Conservation (phyloP, 2,329 filamentous ascomycete genomes). For the Pseudogymnoascus sp. region DNA sequence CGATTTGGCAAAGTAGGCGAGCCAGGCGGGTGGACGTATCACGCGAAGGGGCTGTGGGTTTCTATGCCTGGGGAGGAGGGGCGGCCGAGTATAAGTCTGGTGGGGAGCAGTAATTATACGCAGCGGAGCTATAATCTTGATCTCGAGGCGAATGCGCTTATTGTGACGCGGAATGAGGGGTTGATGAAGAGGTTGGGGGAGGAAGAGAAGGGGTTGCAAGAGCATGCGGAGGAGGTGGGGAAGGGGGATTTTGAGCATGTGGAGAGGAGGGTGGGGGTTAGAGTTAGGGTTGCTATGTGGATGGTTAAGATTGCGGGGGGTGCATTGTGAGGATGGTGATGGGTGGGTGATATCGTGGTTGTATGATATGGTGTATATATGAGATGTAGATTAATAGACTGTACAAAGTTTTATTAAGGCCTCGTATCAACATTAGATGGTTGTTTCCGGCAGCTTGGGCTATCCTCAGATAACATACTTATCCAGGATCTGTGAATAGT, state of each 20-base stretch:
- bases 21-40: conserved; percentile 89
- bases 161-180: conserved; percentile 69
- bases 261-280: conserved; percentile 76
- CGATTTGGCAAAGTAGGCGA: conserved; percentile 70
- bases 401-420: neutral
- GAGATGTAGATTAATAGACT: neutral
- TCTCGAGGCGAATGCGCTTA: conserved; percentile 78
- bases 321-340: conserved; percentile 51
- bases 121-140: conserved; percentile 88
- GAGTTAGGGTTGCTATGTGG: conserved; percentile 89
- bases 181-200: conserved; percentile 66
- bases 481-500: no score
- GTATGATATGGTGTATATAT: neutral
- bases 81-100: conserved; percentile 67
- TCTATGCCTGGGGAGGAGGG: conserved; percentile 51
- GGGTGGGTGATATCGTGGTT: neutral
- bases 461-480: neutral
- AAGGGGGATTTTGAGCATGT: conserved; percentile 71
- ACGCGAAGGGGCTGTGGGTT: conserved; percentile 93
- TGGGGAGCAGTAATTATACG: conserved; percentile 94
- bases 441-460: no score
- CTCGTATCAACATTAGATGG: no score
- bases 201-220: conserved; percentile 73
- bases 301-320: conserved; percentile 80
- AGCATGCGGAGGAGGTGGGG: conserved; percentile 60